Evolutionary conservation across 257 asterid genomes (phyloP), one percentile per base, ranked within the genome.

Genomic region (Petunia secreta): DNA sequence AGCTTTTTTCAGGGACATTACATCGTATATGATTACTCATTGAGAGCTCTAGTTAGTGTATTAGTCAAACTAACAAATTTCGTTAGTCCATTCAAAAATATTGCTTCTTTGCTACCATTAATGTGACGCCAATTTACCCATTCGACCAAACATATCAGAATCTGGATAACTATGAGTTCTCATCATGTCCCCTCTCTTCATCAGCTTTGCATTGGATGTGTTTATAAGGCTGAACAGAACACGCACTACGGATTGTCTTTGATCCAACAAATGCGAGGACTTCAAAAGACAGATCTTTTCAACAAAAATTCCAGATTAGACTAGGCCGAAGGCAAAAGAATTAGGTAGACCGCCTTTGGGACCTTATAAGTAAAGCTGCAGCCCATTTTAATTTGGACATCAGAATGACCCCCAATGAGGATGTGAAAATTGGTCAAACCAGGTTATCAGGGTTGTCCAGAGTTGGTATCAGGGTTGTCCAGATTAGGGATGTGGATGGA

Each of bases 71-170:
- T 11, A 71, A 34, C 3, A 34, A n/a, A 9, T 65, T 39, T 65
- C 73, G 14, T 65, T 65, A 65, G 40, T 10, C 41, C 36, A 50
- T 73, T 73, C 13, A 34, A 73, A 2, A 50, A 50, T 25, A 25
- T 50, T 50, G 60, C 34, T 71, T 34, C 62, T 73, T 73, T 73
- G 62, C 77, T 34, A 71, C 59, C 77, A 25, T 14, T 6, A 2
- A 46, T 2, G 16, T 16, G 58, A 46, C 46, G 25, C 59, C 59
- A 69, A 11, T 25, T 25, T 46, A 2, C 60, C 60, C 6, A 34
- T 34, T 71, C 41, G 25, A 48, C 60, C 3, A 14, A 13, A 25
- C 11, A 64, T 16, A 9, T 15, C n/a, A 64, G 4, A 64, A 37
- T 64, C 9, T 13, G n/a, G 9, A 69, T 53, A 69, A 46, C n/a